Percentiles rank a stretch among this genome's conserved stretches.
Evolutionary conservation across 352 stramenopile genomes (phyloP).

Genomic region (Phytophthora sansomeana): DNA sequence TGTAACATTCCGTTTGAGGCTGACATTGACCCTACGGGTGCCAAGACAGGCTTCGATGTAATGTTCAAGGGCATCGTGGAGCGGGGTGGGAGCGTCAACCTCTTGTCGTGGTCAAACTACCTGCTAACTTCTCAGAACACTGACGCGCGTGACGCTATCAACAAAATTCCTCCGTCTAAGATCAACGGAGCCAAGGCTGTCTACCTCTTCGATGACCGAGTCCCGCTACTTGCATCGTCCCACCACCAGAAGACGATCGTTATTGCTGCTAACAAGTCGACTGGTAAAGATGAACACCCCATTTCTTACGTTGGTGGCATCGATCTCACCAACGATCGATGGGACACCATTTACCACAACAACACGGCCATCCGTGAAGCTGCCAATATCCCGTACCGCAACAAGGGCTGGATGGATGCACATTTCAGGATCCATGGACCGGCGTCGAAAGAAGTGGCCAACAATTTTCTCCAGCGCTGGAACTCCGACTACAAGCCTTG

Average conservation of each 20-base stretch:
- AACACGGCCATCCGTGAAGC: conserved; percentile 36
- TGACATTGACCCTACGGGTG: conserved; percentile 12
- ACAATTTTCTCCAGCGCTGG: conserved; percentile 60
- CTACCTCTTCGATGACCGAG: conserved; percentile 59
- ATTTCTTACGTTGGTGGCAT: conserved; percentile 57
- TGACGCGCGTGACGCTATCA: conserved; percentile 46
- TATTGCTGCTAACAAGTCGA: conserved; percentile 12
- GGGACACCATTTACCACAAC: conserved; percentile 63
- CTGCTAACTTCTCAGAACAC: conserved; percentile 46
- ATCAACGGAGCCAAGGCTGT: conserved; percentile 16
- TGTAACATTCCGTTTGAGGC: conserved; percentile 56
- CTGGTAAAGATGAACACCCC: conserved; percentile 8
- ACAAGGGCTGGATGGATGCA: conserved; percentile 58
- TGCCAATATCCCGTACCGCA: conserved; percentile 33
- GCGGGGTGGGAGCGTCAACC: conserved; percentile 41
- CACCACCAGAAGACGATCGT: conserved; percentile 62
- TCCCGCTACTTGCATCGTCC: conserved; percentile 33
- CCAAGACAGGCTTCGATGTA: conserved; percentile 38
- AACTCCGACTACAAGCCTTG: conserved; percentile 40
- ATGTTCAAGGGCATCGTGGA: conserved; percentile 39
- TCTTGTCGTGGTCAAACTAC: conserved; percentile 59
- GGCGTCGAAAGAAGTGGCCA: conserved; percentile 46
- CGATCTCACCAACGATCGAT: conserved; percentile 58
- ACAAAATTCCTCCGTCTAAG: conserved; percentile 20
- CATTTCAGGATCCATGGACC: conserved; percentile 47